Evolutionary conservation across 345 rosid genomes (phyloP).

Genomic region (Viola odorata): DNA sequence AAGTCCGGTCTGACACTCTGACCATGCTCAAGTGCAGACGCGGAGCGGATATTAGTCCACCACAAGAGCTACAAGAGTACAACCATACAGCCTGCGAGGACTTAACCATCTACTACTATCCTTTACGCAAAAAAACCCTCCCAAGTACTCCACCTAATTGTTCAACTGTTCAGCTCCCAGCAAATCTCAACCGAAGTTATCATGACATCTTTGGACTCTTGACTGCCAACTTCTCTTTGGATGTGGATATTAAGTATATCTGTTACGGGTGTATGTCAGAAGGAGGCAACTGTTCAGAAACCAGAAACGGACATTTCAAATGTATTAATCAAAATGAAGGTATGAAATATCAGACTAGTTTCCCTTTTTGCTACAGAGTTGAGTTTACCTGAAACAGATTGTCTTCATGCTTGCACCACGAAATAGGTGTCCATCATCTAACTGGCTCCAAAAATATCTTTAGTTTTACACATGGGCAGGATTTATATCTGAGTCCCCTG

Average conservation of each 20-base stretch:
- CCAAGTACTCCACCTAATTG: conserved; percentile 13
- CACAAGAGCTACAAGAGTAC: not conserved
- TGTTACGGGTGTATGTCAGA: not conserved
- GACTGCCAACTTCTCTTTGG: conserved; percentile 17
- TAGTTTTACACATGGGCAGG: no score
- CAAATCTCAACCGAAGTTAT: not conserved
- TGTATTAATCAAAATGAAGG: no score
- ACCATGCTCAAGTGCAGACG: conserved; percentile 25
- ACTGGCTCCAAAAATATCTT: no score
- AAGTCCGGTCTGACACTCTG: not conserved
- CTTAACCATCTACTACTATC: conserved; percentile 9
- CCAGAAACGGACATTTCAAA: no score
- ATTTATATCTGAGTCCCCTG: no score
- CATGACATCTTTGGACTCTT: conserved; percentile 9
- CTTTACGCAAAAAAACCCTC: no score
- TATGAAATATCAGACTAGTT: no score
- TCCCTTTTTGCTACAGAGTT: no score
- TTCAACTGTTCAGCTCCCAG: conserved; percentile 18
- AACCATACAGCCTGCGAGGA: not conserved
- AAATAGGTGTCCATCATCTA: no score
- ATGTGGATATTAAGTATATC: fast-evolving
- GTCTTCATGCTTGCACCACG: no score
- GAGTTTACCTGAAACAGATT: no score
- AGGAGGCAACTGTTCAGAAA: conserved; percentile 5
- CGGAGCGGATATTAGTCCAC: not conserved